These are phyloP conservation scores for Pleurotus platypus DNA, from an alignment of 768 basidiomycete genomes.

Conservation along the genomic window DNA sequence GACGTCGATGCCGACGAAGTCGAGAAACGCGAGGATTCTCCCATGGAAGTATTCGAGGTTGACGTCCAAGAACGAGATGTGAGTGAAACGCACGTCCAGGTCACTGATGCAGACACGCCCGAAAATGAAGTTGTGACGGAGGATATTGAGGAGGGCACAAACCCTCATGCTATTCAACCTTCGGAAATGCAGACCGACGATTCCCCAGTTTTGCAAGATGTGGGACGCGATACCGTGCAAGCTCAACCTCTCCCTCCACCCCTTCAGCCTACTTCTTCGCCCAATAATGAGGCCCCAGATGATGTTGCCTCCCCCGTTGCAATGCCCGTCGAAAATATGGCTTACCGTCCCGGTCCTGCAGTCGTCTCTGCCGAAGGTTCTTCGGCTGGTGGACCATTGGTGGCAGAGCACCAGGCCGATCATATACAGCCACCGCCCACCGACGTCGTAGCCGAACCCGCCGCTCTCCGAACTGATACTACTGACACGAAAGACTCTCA, in stretches of 20 bases:
- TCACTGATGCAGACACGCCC: neutral
- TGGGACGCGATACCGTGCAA: neutral
- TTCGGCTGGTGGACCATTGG: too few species aligned
- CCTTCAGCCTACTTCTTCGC: neutral
- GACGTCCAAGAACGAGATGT: neutral
- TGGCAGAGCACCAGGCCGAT: too few species aligned
- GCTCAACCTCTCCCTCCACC: neutral
- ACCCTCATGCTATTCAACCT: neutral
- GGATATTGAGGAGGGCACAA: neutral
- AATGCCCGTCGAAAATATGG: neutral
- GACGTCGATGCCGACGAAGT: neutral
- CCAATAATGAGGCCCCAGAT: too few species aligned
- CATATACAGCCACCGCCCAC: neutral
- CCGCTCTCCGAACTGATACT: neutral
- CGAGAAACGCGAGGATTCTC: neutral
- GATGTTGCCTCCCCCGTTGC: too few species aligned
- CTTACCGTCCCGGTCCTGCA: too few species aligned
- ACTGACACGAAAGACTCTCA: too few species aligned
- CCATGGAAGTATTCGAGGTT: neutral
- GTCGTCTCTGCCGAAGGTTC: too few species aligned
- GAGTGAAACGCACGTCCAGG: neutral
- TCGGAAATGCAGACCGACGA: neutral
- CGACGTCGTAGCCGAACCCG: neutral
- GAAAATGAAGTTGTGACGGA: neutral
- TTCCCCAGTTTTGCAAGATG: neutral